Base-by-base conservation (phyloP, 2,329 filamentous ascomycete species). In the Botrytis sinoallii region DNA sequence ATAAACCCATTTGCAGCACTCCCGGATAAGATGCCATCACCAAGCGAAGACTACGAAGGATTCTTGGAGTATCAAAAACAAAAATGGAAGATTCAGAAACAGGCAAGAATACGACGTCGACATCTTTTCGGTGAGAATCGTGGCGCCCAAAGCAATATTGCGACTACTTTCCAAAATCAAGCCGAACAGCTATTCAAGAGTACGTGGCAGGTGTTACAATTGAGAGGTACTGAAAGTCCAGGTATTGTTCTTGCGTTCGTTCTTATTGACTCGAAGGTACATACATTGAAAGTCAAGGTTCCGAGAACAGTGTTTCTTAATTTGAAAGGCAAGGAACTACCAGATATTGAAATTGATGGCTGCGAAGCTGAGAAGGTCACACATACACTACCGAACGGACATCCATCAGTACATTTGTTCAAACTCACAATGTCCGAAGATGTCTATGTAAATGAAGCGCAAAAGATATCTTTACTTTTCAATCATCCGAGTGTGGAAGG, bases 1-100 rank as follows among this genome's bases (percentile, higher is more conserved):
- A 83, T 88, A 0, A 93, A 98, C 80, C 94, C 94, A 0, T 97
- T 94, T 82, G 91, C 94, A 42, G 89, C 89, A 38, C 86, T 99
- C 22, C 96, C 96, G 0, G 89, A 92, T 75, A 87, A 89, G 60
- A 97, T 97, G 92, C 95, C 96, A 1, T 89, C 88, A 38, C 92
- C 96, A 32, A 93, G 90, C 0, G 90, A 96, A 67, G 92, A 99
- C 82, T 99, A 99, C 78, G 85, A 89, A 29, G 93, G 89, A 0
- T 99, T 97, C 85, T 82, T 99, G 71, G 88, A 92, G 80, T 98
- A 98, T 80, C 96, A 99, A 81, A 99, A 99, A 83, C 90, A 95
- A 84, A 99, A 99, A 83, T 99, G 96, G 96, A 98, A 95, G 84
- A 92, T 98, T 55, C 96, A 99, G 81, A 97, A 94, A 80, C 92